Percentiles rank a stretch among this genome's conserved stretches.
These are phyloP conservation scores for Calonectria hawksworthii DNA, from an alignment of 2,329 filamentous ascomycete genomes.

Conservation along the genomic window DNA sequence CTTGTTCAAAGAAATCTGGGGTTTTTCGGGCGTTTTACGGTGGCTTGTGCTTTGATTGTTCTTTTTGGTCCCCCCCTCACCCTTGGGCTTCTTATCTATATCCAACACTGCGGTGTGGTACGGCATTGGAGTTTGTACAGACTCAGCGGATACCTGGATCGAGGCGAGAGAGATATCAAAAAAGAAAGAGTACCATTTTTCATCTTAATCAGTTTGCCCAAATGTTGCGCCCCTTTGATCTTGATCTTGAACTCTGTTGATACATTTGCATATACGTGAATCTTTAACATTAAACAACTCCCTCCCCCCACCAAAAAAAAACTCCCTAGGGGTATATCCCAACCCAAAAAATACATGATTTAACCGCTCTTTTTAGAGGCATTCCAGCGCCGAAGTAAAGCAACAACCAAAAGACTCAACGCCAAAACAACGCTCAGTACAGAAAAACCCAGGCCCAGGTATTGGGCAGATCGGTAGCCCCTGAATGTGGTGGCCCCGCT, in stretches of 20 bases:
- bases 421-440: constrained; percentile 40
- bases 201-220: background rate
- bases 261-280: background rate
- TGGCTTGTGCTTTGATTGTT: constrained; percentile 32
- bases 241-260: background rate
- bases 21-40: constrained; percentile 37
- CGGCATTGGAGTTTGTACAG: constrained; percentile 46
- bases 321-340: constrained; percentile 23
- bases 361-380: constrained; percentile 23
- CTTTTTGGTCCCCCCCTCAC: constrained; percentile 24
- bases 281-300: background rate
- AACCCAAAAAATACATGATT: constrained; percentile 2
- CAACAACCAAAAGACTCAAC: constrained; percentile 33
- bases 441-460: constrained; percentile 41
- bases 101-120: constrained; percentile 34
- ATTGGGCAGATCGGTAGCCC: constrained; percentile 43
- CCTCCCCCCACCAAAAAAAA: background rate
- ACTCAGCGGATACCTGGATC: constrained; percentile 41
- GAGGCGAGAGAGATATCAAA: constrained; percentile 40
- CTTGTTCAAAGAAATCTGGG: constrained; percentile 34
- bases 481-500: constrained; percentile 27
- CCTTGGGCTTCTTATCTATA: constrained; percentile 21
- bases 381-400: constrained; percentile 36
- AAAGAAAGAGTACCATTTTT: constrained; percentile 42
- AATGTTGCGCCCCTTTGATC: background rate